Evolutionary conservation across 2,329 filamentous ascomycete genomes (phyloP).

Genomic region (Aureobasidium sp.): DNA sequence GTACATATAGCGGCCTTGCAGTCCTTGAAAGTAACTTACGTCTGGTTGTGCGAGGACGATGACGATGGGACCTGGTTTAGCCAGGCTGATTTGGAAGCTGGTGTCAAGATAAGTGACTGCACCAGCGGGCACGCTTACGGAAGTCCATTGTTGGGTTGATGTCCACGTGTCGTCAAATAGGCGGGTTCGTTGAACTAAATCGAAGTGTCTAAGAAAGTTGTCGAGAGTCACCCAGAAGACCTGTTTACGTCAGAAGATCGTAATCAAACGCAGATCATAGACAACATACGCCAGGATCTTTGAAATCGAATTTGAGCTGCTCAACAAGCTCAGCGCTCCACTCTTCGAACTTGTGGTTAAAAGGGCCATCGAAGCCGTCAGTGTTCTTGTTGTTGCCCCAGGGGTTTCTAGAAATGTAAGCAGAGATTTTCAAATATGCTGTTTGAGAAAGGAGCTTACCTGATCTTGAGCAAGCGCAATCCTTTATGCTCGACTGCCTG

Average conservation of each 20-base stretch:
- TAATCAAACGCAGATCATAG: neutral
- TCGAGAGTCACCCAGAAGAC: slow-evolving; percentile 54
- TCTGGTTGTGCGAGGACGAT: slow-evolving; percentile 56
- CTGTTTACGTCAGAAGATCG: neutral
- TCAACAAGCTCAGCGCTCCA: slow-evolving; percentile 77
- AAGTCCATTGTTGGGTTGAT: slow-evolving; percentile 54
- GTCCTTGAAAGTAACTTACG: slow-evolving; percentile 52
- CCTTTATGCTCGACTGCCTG: slow-evolving; percentile 36
- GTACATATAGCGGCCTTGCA: slow-evolving; percentile 52
- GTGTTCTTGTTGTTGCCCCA: slow-evolving; percentile 69
- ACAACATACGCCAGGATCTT: slow-evolving; percentile 57
- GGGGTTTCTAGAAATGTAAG: slow-evolving; percentile 48
- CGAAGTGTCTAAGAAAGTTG: slow-evolving; percentile 52
- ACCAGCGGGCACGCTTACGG: slow-evolving; percentile 39
- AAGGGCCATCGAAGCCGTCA: slow-evolving; percentile 55
- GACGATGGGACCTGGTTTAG: slow-evolving; percentile 47
- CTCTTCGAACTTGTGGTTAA: slow-evolving; percentile 62
- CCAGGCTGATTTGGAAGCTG: slow-evolving; percentile 51
- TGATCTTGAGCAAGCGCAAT: slow-evolving; percentile 40
- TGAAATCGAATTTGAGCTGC: slow-evolving; percentile 65
- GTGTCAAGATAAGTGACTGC: slow-evolving; percentile 57
- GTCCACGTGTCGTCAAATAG: slow-evolving; percentile 58
- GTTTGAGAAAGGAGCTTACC: neutral
- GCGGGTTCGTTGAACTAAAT: slow-evolving; percentile 54
- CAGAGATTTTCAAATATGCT: neutral